These are phyloP conservation scores for Hypsizygus ulmarius DNA, from an alignment of 1,284 basidiomycete species.

Conservation along the genomic window DNA sequence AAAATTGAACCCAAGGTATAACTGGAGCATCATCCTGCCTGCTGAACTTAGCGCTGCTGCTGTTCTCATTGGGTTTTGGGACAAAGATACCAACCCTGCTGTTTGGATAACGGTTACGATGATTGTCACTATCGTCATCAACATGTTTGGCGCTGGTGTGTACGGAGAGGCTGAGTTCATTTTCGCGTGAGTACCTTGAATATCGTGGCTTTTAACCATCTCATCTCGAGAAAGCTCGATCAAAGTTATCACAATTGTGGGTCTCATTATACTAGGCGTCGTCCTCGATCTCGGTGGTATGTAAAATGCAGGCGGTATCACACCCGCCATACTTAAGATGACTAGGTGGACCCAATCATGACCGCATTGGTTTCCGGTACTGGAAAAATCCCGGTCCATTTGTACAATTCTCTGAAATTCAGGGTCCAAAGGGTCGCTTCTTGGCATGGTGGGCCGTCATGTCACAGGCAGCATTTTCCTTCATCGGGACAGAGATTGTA, in stretches of 20 bases:
- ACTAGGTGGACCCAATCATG: slow-evolving; percentile 44
- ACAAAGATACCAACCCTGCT: slow-evolving; percentile 55
- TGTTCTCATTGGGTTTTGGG: slow-evolving; percentile 79
- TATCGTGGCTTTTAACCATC: neutral
- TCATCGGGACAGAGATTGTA: slow-evolving; percentile 79
- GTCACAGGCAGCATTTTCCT: slow-evolving; percentile 81
- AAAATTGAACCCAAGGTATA: slow-evolving; percentile 42
- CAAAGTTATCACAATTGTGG: slow-evolving; percentile 76
- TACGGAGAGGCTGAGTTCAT: slow-evolving; percentile 77
- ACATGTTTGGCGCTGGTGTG: slow-evolving; percentile 72
- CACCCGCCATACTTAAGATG: slow-evolving; percentile 1
- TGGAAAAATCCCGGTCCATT: slow-evolving; percentile 79
- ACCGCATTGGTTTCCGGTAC: slow-evolving; percentile 57
- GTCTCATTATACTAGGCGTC: slow-evolving; percentile 60
- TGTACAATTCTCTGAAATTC: slow-evolving; percentile 51
- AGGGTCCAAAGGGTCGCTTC: slow-evolving; percentile 63
- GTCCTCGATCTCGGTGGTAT: slow-evolving; percentile 72
- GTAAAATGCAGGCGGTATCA: slow-evolving; percentile 7
- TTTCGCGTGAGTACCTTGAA: slow-evolving; percentile 45
- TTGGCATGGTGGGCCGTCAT: slow-evolving; percentile 68
- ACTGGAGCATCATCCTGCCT: slow-evolving; percentile 70
- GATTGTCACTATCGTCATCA: slow-evolving; percentile 71
- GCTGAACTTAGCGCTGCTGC: slow-evolving; percentile 78
- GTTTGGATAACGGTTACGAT: slow-evolving; percentile 78
- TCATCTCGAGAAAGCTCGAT: slow-evolving; percentile 48